These are phyloP conservation scores for Botryosphaeria dothidea DNA, from an alignment of 2,329 filamentous ascomycete genomes.

Conservation along the genomic window DNA sequence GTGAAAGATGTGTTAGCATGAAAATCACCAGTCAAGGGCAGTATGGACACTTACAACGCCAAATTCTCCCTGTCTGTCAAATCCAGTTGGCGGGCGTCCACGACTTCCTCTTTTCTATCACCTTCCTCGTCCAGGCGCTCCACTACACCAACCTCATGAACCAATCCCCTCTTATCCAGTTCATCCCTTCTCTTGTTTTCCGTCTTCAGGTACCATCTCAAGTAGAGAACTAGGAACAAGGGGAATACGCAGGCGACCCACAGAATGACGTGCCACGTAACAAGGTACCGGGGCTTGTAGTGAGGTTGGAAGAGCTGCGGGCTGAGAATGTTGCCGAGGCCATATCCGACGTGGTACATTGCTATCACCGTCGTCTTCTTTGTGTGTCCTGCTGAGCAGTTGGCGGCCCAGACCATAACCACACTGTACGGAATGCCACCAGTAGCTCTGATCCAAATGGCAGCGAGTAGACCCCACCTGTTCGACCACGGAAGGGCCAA, in stretches of 20 bases:
- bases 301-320: slow-evolving; percentile 37
- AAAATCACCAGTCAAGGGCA: too few relatives aligned
- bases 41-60: slow-evolving; percentile 9
- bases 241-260: slow-evolving; percentile 43
- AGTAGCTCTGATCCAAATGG: slow-evolving; percentile 41
- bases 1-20: neutral
- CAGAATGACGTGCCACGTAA: slow-evolving; percentile 32
- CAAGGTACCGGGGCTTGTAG: slow-evolving; percentile 30
- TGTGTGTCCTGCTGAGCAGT: slow-evolving; percentile 33
- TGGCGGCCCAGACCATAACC: slow-evolving; percentile 18
- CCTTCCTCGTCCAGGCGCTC: neutral
- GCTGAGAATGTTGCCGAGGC: slow-evolving; percentile 39
- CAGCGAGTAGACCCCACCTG: slow-evolving; percentile 38
- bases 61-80: slow-evolving; percentile 16
- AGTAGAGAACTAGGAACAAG: slow-evolving; percentile 40
- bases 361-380: slow-evolving; percentile 47
- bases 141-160: slow-evolving; percentile 21
- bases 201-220: slow-evolving; percentile 42
- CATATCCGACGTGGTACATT: slow-evolving; percentile 42
- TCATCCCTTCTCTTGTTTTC: slow-evolving; percentile 44
- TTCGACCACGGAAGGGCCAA: slow-evolving; percentile 41
- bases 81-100: slow-evolving; percentile 15
- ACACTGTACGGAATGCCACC: slow-evolving; percentile 27
- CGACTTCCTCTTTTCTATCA: slow-evolving; percentile 3
- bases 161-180: slow-evolving; percentile 9